Evolutionary conservation across 129 eudicot genomes (phyloP), one percentile per base, ranked within the genome.

Genomic region (Helichrysum umbraculigerum): DNA sequence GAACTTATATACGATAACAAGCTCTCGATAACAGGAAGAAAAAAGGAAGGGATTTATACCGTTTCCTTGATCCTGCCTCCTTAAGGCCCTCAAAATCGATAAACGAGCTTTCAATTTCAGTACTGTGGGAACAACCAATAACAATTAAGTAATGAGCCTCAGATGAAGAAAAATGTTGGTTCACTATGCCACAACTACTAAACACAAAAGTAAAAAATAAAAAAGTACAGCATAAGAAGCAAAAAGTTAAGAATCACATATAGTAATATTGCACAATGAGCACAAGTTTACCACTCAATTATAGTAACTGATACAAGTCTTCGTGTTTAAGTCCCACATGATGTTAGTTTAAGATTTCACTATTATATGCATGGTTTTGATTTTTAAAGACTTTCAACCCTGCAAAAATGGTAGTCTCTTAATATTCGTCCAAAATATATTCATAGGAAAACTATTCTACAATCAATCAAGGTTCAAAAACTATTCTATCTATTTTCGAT

Each of bases 31-130:
- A 17, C 54, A 47, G 54, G 20, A 5, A 12, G 54, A 15, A 61
- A 70, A 35, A 66, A 47, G 51, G 52, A 28, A 42, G 15, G 30
- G 35, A 20, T 15, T 19, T 66, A 52, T 76, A 87, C 92, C 92
- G 81, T 81, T 87, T 87, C 11, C 82, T 74, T 10, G 85, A 83
- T 70, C 75, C 76, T 44, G 59, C 56, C 78, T 85, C 92, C 78
- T 85, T 87, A 8, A 15, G 66, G 72, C 76, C 67, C 57, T 87
- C 85, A 54, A 79, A 77, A 77, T 67, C 89, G 66, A 73, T 80
- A 59, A 76, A 51, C 34, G 85, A 72, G 78, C 78, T 67, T 69
- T 85, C 87, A 9, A 82, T 65, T 44, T 84, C 92, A 64, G 39
- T 80, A 74, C 96, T 90, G 84, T 78, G 66, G 71, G 60, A 21